Conservation (phyloP, 164 flowering plant species). For the grape (Vitis vinifera) region ASM3070453v1 NC_081805.1:18001-18500, state of each 20-base stretch:
- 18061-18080: too few relatives aligned
- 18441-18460: conserved; percentile 92
- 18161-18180: too few relatives aligned
- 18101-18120: too few relatives aligned
- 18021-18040: too few relatives aligned
- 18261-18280: not conserved
- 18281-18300: not conserved
- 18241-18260: not conserved
- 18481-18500: not conserved
- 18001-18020: too few relatives aligned
- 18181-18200: conserved; percentile 26
- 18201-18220: conserved; percentile 33
- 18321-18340: conserved; percentile 3
- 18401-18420: conserved; percentile 72
- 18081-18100: too few relatives aligned
- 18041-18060: too few relatives aligned
- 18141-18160: too few relatives aligned
- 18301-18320: not conserved
- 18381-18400: conserved; percentile 43
- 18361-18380: conserved; percentile 49
- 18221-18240: not conserved
- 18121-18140: too few relatives aligned
- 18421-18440: conserved; percentile 86
- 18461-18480: conserved; percentile 75
- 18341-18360: conserved; percentile 42